phyloP scores from a whole-genome alignment of 495 filamentous ascomycete species.

The Penicillium diatomitis region DNA sequence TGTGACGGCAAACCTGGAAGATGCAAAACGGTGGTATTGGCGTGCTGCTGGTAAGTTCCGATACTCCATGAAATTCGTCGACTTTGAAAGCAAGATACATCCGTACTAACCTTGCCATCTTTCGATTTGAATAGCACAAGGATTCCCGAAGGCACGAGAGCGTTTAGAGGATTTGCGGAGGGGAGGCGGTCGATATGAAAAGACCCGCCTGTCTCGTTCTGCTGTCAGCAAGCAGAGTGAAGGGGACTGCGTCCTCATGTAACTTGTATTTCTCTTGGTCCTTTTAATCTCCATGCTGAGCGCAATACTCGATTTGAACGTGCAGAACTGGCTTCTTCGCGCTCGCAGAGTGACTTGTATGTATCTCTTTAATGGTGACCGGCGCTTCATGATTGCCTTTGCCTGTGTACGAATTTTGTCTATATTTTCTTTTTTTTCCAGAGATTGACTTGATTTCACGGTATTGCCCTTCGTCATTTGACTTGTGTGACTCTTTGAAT shows the following conservation, averaged over 20 bases:
- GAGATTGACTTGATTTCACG: no score
- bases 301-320: background rate
- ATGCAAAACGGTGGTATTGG: conserved; percentile 98
- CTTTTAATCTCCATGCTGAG: background rate
- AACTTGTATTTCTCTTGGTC: conserved; percentile 1
- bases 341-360: conserved; percentile 4
- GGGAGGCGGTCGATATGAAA: conserved; percentile 57
- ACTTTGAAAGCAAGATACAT: background rate
- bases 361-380: conserved; percentile 12
- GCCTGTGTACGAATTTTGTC: background rate
- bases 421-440: no score
- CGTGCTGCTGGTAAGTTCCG: conserved; percentile 76
- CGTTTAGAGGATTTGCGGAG: conserved; percentile 86
- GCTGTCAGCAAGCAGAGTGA: conserved; percentile 78
- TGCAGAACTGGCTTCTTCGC: conserved; percentile 1
- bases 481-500: no score
- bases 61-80: conserved; percentile 11
- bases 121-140: conserved; percentile 54
- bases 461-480: no score
- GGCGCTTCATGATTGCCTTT: conserved; percentile 5
- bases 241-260: conserved; percentile 78
- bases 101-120: conserved; percentile 6
- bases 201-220: conserved; percentile 74
- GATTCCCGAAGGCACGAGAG: conserved; percentile 85
- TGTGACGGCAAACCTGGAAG: conserved; percentile 74